Conservation (phyloP, 2,329 filamentous ascomycete species). For the Arthrobotrys pseudoclavata region DNA sequence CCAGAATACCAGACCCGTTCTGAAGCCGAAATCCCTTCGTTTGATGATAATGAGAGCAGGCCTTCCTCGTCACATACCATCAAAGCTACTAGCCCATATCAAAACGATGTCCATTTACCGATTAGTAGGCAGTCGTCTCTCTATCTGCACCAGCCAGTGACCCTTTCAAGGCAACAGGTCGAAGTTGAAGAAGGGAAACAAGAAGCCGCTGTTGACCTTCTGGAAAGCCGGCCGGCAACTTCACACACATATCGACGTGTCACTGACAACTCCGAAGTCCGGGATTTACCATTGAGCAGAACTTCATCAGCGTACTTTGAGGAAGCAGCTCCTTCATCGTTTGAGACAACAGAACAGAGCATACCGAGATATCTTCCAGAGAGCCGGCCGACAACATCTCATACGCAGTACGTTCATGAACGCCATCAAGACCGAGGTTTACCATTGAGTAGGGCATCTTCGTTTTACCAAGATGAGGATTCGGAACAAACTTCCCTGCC, state of each 20-base stretch:
- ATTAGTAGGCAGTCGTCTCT: slow-evolving; percentile 54
- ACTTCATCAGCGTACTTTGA: slow-evolving; percentile 32
- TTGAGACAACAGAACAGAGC: background rate
- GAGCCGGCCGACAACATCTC: slow-evolving; percentile 30
- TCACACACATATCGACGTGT: background rate
- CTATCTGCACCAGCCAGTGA: slow-evolving; percentile 18
- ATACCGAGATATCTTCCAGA: slow-evolving; percentile 16
- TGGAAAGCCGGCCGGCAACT: slow-evolving; percentile 38
- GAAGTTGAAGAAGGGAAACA: background rate
- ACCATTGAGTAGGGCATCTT: slow-evolving; percentile 49
- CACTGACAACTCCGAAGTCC: background rate
- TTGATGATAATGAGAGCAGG: slow-evolving; percentile 47
- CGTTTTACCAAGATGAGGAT: slow-evolving; percentile 28
- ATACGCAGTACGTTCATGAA: background rate
- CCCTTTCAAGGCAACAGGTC: background rate
- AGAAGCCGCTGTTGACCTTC: slow-evolving; percentile 6
- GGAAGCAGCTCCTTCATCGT: background rate
- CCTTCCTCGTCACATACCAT: slow-evolving; percentile 54
- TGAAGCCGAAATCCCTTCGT: slow-evolving; percentile 10
- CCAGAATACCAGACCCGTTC: slow-evolving; percentile 1
- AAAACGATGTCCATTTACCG: slow-evolving; percentile 35
- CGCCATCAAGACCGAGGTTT: background rate
- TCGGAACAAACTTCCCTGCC: background rate
- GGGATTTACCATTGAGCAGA: slow-evolving; percentile 37
- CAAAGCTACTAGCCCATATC: slow-evolving; percentile 14